These are phyloP conservation scores for Apiospora koreana DNA, from an alignment of 2,329 filamentous ascomycete genomes.

Conservation along the genomic window DNA sequence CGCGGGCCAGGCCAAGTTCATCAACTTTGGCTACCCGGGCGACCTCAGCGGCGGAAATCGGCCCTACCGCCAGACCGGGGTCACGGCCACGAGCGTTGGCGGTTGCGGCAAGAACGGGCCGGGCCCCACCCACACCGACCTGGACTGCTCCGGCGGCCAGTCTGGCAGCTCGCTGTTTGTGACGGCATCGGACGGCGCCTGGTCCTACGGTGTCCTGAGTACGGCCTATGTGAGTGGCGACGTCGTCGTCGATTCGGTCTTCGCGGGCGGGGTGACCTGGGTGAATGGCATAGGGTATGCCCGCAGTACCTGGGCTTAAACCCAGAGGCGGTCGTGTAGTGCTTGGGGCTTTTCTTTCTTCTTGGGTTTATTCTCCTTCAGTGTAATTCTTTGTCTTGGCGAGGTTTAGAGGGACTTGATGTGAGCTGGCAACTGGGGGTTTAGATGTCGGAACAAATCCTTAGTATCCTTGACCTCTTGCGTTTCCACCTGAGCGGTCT, in stretches of 20 bases:
- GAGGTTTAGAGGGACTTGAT: too few relatives aligned
- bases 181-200: not conserved
- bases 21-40: constrained; percentile 20
- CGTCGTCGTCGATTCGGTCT: not conserved
- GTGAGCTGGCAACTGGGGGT: too few relatives aligned
- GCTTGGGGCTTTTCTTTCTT: not conserved
- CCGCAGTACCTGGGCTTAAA: not conserved
- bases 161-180: constrained; percentile 17
- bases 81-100: constrained; percentile 14
- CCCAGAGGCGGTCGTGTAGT: not conserved
- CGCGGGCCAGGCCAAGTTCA: constrained; percentile 19
- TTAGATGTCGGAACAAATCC: too few relatives aligned
- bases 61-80: constrained; percentile 18
- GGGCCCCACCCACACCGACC: constrained; percentile 16
- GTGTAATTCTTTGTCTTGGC: too few relatives aligned
- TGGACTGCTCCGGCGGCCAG: constrained; percentile 19
- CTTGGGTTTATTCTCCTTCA: not conserved
- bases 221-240: not conserved
- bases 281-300: not conserved
- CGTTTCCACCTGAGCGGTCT: too few relatives aligned
- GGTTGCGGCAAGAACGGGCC: constrained; percentile 12
- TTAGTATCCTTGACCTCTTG: too few relatives aligned
- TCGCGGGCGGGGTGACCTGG: not conserved
- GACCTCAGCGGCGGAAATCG: constrained; percentile 17
- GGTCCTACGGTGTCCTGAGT: constrained; percentile 18